Base-by-base conservation (phyloP, 2,329 filamentous ascomycete genomes). In the Westerdykella aurantiaca region DNA sequence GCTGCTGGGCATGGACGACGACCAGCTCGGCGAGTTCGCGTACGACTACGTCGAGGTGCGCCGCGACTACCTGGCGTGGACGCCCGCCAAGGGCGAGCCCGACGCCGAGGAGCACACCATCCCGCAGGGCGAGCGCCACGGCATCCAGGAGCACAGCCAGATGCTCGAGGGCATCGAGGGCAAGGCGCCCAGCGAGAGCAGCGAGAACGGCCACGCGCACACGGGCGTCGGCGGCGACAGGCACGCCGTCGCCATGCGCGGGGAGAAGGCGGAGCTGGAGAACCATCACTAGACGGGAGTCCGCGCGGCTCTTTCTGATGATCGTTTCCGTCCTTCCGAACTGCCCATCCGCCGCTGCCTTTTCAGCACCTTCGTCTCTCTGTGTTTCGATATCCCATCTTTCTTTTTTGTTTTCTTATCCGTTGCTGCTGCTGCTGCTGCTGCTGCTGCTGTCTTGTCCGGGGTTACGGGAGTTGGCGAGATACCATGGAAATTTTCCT, bases 41-140 rank as follows among this genome's bases (percentile, higher is more conserved):
- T 91, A 91, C 74, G 87, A 93, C 67, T 93, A 91, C 67, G 87
- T 93, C 53, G 87, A 93, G 76, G 86, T 91, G 46, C 84, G 87
- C 62, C 82, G 87, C 60, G 87, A 93, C 70, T 93, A 90, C 75
- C 80, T 93, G 33, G 87, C 87, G 46, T 93, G 87, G 87, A 90
- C 85, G 23, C 87, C 87, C 1, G 81, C 84, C 29, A 83, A 83
- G 60, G 75, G 73, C 48, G 81, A 86, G 54, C 83, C 81, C 21
- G 74, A 76, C 39, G 68, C 75, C 45, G 72, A 77, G 49, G 79
- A 81, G 48, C 74, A 78, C 58, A 70, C 76, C 25, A 71, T 84
- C 42, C 83, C 86, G 13, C 81, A 85, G 60, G 73, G 74, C 35
- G 74, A 82, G 23, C 75, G 80, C 44, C 84, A 89, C 64, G 86